These are phyloP conservation scores for Agroathelia rolfsii DNA, from an alignment of 1,284 basidiomycete genomes.

Conservation along the genomic window DNA sequence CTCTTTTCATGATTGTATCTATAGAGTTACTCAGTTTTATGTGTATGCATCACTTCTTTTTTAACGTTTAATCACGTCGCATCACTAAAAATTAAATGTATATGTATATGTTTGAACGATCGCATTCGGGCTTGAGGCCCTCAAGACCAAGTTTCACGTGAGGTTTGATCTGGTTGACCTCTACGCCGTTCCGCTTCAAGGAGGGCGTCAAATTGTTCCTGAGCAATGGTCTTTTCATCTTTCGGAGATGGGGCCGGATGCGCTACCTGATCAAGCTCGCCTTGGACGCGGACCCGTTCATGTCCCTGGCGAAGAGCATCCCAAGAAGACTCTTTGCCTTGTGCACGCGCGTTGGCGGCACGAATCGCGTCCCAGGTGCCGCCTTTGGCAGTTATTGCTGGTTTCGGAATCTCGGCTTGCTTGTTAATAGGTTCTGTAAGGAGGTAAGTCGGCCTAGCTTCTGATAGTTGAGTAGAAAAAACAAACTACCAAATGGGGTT, in stretches of 20 bases:
- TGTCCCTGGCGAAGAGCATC: slow-evolving; percentile 53
- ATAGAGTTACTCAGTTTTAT: too few species aligned
- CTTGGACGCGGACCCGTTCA: slow-evolving; percentile 26
- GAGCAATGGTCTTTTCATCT: slow-evolving; percentile 32
- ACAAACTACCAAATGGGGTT: too few species aligned
- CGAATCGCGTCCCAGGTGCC: slow-evolving; percentile 57
- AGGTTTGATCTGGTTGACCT: slow-evolving; percentile 8
- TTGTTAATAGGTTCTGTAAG: slow-evolving; percentile 10
- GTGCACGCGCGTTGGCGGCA: slow-evolving; percentile 33
- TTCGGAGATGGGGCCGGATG: slow-evolving; percentile 11
- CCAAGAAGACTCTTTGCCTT: slow-evolving; percentile 47
- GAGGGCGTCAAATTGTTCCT: slow-evolving; percentile 48
- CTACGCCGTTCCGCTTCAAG: slow-evolving; percentile 44
- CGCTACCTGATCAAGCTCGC: slow-evolving; percentile 10
- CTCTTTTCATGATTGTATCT: too few species aligned
- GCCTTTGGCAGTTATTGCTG: slow-evolving; percentile 16
- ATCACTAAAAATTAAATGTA: too few species aligned
- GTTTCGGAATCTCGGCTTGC: slow-evolving; percentile 7
- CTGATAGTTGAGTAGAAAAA: too few species aligned
- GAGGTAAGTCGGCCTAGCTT: too few species aligned
- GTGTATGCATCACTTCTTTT: too few species aligned
- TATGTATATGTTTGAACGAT: neutral
- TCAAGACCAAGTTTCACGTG: too few species aligned
- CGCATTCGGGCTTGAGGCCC: neutral
- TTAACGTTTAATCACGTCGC: too few species aligned